Percentiles rank a stretch among this genome's conserved stretches.
Evolutionary conservation across 2,329 filamentous ascomycete genomes (phyloP).

Genomic region (Cercospora janseana): DNA sequence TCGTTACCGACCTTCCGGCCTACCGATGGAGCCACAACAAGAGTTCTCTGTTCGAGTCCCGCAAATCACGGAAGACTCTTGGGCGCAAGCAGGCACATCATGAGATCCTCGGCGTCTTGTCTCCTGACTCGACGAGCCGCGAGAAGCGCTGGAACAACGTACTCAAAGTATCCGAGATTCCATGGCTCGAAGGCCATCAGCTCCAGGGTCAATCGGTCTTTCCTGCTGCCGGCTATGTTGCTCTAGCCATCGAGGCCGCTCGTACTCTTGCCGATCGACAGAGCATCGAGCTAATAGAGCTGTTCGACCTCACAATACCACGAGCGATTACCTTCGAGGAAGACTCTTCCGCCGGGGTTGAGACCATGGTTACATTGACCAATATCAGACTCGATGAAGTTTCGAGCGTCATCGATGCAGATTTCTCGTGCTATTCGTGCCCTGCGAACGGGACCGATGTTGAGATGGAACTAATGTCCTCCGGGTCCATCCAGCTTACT

Average conservation of each 20-base stretch:
- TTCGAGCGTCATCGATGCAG: not conserved
- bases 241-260: constrained; percentile 20
- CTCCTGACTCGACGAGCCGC: constrained; percentile 1
- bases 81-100: not conserved
- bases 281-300: not conserved
- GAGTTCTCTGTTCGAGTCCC: constrained; percentile 21
- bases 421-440: not conserved
- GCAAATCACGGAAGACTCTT: constrained; percentile 2
- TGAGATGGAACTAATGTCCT: no score
- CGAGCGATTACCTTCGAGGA: not conserved
- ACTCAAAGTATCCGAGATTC: constrained; percentile 14
- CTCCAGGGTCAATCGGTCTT: constrained; percentile 22
- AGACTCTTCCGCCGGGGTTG: not conserved
- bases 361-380: not conserved
- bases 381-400: not conserved
- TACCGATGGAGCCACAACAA: constrained; percentile 23
- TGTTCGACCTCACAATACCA: not conserved
- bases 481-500: no score
- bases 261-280: not conserved
- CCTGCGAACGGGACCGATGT: not conserved
- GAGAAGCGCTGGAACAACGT: constrained; percentile 22
- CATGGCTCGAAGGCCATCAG: constrained; percentile 22
- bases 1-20: constrained; percentile 19
- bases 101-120: constrained; percentile 18
- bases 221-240: constrained; percentile 22